Base-by-base conservation (phyloP, 495 filamentous ascomycete species). In the Xylaria acuta region DNA sequence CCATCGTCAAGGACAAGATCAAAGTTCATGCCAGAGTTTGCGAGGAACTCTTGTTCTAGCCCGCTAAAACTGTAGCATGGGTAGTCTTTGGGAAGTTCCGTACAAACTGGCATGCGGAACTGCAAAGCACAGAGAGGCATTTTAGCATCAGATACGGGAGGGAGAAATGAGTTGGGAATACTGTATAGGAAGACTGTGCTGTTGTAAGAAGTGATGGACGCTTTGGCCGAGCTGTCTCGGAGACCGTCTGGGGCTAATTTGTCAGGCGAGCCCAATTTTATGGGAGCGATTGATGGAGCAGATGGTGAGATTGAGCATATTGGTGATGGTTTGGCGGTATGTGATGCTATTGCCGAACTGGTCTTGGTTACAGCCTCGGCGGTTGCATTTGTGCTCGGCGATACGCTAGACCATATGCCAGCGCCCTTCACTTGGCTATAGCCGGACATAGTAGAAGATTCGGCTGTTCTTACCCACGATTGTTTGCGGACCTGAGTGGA, bases 71-170 rank as follows among this genome's bases (percentile, higher is more conserved):
- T 70, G 47, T 75, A 79, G 66, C 77, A 79, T 40, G 77, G 77
- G 38, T 79, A 79, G 38, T 65, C 75, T 20, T 72, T 36, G 25
- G 77, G 77, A 49, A 79, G 77, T 34, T 73, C 51, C 14, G 72
- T 69, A 66, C 77, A 79, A 30, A 74, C 72, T 3, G 77, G 77
- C 75, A 79, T 75, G 41, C 77, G 77, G 68, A 79, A 79, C 38
- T 79, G 75, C 14, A 79, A 70, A 53, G 77, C 77, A 45, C 77
- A 79, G 22, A 75, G 63, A 2, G 75, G 60, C 27, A 59, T 56
- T 5, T 70, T 49, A 2, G 49, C 53, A 20, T 59, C 38, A 20
- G 59, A 0, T 30, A 49, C 32, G 4, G 62, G 41, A 36, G 59
- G 27, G 49, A 70, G 47, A n/a, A 77, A 75, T 34, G 70, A 70